Percentiles rank a stretch among this genome's conserved stretches.
Conservation (phyloP, 2,329 filamentous ascomycete species). For the Blumeria graminis region DNA sequence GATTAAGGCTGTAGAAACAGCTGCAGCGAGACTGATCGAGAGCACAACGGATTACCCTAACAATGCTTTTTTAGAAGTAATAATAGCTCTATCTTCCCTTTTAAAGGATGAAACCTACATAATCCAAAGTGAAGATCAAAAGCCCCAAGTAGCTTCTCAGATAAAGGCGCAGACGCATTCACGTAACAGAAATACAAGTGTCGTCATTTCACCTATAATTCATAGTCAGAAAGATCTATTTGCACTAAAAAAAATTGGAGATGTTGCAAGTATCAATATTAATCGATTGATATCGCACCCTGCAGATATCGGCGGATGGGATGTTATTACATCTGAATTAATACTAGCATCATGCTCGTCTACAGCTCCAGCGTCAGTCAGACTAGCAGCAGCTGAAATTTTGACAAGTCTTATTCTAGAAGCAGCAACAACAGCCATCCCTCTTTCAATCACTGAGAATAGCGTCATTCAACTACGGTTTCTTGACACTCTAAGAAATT, state of each 20-base stretch:
- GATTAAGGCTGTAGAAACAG: slow-evolving; percentile 69
- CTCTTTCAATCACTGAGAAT: slow-evolving; percentile 25
- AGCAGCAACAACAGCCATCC: slow-evolving; percentile 25
- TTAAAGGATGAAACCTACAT: slow-evolving; percentile 21
- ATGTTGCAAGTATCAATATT: slow-evolving; percentile 50
- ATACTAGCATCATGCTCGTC: slow-evolving; percentile 25
- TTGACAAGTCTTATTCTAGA: slow-evolving; percentile 33
- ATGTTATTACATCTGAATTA: slow-evolving; percentile 32
- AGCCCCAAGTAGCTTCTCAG: slow-evolving; percentile 9
- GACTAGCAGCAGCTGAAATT: slow-evolving; percentile 37
- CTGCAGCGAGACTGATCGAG: slow-evolving; percentile 66
- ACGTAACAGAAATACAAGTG: slow-evolving; percentile 20
- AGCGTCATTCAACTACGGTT: slow-evolving; percentile 47
- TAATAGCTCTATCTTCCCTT: slow-evolving; percentile 51
- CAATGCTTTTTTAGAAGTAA: slow-evolving; percentile 51
- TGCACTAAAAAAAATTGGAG: slow-evolving; percentile 48
- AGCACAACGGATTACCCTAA: slow-evolving; percentile 83
- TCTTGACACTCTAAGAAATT: slow-evolving; percentile 38
- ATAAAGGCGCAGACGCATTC: slow-evolving; percentile 9
- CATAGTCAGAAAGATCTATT: slow-evolving; percentile 39
- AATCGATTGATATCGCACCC: slow-evolving; percentile 45
- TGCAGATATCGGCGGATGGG: slow-evolving; percentile 53
- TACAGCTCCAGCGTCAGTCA: slow-evolving; percentile 25
- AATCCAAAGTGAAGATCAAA: slow-evolving; percentile 1
- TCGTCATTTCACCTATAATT: slow-evolving; percentile 22